Evolutionary conservation across 164 flowering plant species (phyloP).

Genomic region (Liriodendron chinense): DNA sequence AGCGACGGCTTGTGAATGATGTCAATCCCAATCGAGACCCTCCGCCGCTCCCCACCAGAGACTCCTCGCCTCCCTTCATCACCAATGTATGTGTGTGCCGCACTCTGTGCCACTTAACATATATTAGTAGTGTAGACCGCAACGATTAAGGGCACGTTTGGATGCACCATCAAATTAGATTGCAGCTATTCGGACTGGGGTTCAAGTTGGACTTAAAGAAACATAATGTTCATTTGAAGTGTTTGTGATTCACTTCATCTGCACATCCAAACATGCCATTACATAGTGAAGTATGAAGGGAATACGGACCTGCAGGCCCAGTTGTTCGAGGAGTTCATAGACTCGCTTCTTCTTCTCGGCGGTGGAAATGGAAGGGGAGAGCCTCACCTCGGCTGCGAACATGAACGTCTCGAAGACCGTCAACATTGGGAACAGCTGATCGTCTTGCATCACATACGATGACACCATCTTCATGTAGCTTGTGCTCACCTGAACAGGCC

Average conservation of each 20-base stretch:
- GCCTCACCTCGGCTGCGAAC: constrained; percentile 85
- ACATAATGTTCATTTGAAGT: not conserved
- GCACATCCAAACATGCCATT: too few relatives aligned
- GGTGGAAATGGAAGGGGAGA: constrained; percentile 64
- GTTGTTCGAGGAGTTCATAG: constrained; percentile 59
- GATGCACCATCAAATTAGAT: too few relatives aligned
- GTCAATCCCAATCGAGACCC: constrained; percentile 82
- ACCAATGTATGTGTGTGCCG: constrained; percentile 66
- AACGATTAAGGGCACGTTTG: too few relatives aligned
- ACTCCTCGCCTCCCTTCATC: constrained; percentile 77
- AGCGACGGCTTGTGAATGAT: constrained; percentile 78
- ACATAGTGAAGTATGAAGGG: too few relatives aligned
- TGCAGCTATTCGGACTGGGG: too few relatives aligned
- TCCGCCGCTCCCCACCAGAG: constrained; percentile 74
- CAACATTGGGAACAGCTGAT: constrained; percentile 78
- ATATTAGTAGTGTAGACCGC: too few relatives aligned
- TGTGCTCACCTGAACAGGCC: constrained; percentile 48
- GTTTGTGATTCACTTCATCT: not conserved
- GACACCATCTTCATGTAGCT: constrained; percentile 81
- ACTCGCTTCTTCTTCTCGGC: constrained; percentile 66
- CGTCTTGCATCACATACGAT: constrained; percentile 88
- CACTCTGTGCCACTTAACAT: constrained; percentile 26
- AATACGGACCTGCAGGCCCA: constrained; percentile 56
- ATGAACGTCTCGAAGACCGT: constrained; percentile 77
- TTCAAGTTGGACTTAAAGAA: too few relatives aligned